phyloP scores from a whole-genome alignment of 306 rosid genomes.

The Malus domestica region ASM211411v1 NC_041799.1:18622501-18623000 shows the following conservation, averaged over 20 bases:
- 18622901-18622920: conserved; percentile 51
- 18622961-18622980: conserved; percentile 63
- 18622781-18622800: conserved; percentile 42
- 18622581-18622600: conserved; percentile 39
- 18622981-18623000: conserved; percentile 39
- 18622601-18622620: conserved; percentile 25
- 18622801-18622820: conserved; percentile 47
- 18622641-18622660: conserved; percentile 25
- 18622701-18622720: conserved; percentile 48
- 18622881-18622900: conserved; percentile 43
- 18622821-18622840: conserved; percentile 37
- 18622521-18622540: conserved; percentile 89
- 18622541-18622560: conserved; percentile 49
- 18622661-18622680: conserved; percentile 49
- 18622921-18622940: conserved; percentile 48
- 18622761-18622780: conserved; percentile 42
- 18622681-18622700: conserved; percentile 55
- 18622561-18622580: conserved; percentile 70
- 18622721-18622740: conserved; percentile 49
- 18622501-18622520: conserved; percentile 72
- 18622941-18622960: conserved; percentile 71
- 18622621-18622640: conserved; percentile 15
- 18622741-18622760: conserved; percentile 34
- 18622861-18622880: conserved; percentile 57
- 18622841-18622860: conserved; percentile 58